A percentile compares a stretch with the other conserved stretches of the same genome.
These are phyloP conservation scores for Botrytis squamosa DNA, from an alignment of 2,329 filamentous ascomycete species.

Conservation along the genomic window DNA sequence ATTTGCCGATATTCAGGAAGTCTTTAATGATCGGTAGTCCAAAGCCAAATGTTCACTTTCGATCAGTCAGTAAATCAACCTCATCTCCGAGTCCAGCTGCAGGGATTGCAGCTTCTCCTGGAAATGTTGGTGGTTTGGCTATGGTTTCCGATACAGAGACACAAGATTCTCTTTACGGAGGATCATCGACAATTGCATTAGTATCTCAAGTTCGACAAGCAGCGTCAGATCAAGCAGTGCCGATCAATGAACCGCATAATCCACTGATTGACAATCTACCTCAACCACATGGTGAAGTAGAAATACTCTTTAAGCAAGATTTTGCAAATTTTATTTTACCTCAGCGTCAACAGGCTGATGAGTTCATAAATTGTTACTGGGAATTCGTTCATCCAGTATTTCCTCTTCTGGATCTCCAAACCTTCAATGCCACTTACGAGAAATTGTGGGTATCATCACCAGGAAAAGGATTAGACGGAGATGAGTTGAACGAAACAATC, in stretches of 20 bases:
- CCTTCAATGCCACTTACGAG: conserved; percentile 24
- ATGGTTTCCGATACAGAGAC: conserved; percentile 13
- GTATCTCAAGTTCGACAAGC: conserved; percentile 17
- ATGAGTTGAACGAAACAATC: conserved; percentile 19
- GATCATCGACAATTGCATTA: conserved; percentile 17
- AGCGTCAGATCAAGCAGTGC: conserved; percentile 5
- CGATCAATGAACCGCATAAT: background rate
- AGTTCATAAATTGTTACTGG: conserved; percentile 30
- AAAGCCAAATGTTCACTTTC: background rate
- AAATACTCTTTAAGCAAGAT: conserved; percentile 19
- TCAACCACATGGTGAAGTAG: background rate
- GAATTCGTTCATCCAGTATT: conserved; percentile 30
- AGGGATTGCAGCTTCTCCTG: background rate
- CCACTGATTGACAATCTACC: background rate
- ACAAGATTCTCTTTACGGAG: conserved; percentile 11
- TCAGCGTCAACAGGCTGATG: conserved; percentile 27
- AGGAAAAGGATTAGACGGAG: conserved; percentile 1
- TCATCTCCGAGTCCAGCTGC: background rate
- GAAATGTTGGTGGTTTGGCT: conserved; percentile 16
- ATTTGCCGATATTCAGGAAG: background rate
- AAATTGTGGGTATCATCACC: conserved; percentile 24
- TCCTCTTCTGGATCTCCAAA: conserved; percentile 28
- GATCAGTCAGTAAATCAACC: background rate
- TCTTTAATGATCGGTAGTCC: background rate
- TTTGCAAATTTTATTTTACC: conserved; percentile 24